Percentiles rank a stretch among this genome's conserved stretches.
phyloP scores from a whole-genome alignment of 225 moss, liverwort and hornwort species.

The Bryum argenteum region DNA sequence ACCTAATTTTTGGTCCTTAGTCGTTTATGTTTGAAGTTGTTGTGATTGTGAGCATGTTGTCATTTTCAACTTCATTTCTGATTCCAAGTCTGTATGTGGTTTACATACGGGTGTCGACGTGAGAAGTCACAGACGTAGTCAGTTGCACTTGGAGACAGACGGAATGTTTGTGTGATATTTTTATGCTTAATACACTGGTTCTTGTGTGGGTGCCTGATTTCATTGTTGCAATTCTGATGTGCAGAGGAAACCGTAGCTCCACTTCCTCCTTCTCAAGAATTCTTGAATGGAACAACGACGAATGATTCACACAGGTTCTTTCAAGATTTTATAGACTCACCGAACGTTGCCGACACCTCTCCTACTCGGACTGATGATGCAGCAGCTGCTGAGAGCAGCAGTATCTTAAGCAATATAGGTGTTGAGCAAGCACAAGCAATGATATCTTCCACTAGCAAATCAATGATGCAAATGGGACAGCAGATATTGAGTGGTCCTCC shows the following conservation, averaged over 20 bases:
- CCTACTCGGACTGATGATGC: conserved; percentile 33
- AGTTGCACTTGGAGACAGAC: neutral
- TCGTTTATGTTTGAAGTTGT: neutral
- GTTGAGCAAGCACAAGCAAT: conserved; percentile 78
- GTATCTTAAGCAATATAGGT: conserved; percentile 48
- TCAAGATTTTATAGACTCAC: conserved; percentile 53
- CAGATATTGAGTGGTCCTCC: conserved; percentile 79
- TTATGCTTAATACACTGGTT: neutral
- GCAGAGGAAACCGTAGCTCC: conserved; percentile 74
- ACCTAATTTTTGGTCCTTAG: conserved; percentile 1
- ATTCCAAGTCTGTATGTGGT: too few species aligned
- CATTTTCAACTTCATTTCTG: too few species aligned
- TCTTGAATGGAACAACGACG: conserved; percentile 32
- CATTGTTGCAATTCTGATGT: conserved; percentile 7
- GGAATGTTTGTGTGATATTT: neutral
- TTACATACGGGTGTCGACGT: conserved; percentile 4
- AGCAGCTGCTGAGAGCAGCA: conserved; percentile 51
- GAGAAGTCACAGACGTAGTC: neutral
- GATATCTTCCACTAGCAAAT: conserved; percentile 77
- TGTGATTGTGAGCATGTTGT: too few species aligned
- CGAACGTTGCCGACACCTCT: conserved; percentile 44
- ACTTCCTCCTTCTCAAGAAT: conserved; percentile 45
- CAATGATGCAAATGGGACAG: conserved; percentile 88
- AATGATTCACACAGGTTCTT: conserved; percentile 37
- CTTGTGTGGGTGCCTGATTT: conserved; percentile 11